Conservation (phyloP, 2,329 filamentous ascomycete genomes). For the Neocatenulostroma microsporum region DNA sequence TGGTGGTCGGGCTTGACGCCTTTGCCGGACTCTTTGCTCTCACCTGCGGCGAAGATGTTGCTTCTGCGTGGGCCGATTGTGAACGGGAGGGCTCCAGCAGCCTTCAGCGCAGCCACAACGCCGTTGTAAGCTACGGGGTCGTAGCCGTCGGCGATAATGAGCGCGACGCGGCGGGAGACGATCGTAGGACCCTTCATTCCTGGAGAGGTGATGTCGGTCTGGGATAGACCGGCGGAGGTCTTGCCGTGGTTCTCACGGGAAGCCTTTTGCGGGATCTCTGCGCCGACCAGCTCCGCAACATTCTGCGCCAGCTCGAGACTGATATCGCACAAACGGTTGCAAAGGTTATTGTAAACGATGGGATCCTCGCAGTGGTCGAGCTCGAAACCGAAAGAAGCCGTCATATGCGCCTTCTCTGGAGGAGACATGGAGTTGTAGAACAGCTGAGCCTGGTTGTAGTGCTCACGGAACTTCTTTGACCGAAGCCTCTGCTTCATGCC, state of each 20-base stretch:
- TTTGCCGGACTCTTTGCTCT: constrained; percentile 44
- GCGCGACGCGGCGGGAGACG: constrained; percentile 61
- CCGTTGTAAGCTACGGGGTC: constrained; percentile 58
- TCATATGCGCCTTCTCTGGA: constrained; percentile 58
- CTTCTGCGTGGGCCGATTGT: constrained; percentile 64
- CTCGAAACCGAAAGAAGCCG: constrained; percentile 58
- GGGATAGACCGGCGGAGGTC: constrained; percentile 59
- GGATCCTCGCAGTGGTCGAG: constrained; percentile 76
- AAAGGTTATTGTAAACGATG: constrained; percentile 64
- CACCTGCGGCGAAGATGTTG: constrained; percentile 55
- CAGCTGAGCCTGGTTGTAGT: constrained; percentile 68
- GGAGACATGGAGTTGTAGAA: constrained; percentile 71
- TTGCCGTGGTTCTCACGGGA: constrained; percentile 56
- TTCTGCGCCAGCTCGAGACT: constrained; percentile 60
- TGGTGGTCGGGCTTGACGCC: constrained; percentile 66
- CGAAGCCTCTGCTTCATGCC: constrained; percentile 64
- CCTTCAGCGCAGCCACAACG: constrained; percentile 55
- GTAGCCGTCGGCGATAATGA: constrained; percentile 71
- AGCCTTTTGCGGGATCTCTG: constrained; percentile 48
- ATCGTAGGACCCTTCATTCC: constrained; percentile 58
- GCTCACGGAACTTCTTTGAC: constrained; percentile 69
- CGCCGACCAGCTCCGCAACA: constrained; percentile 64
- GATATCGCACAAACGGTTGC: constrained; percentile 62
- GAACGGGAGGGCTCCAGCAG: constrained; percentile 58
- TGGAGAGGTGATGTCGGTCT: constrained; percentile 51